Evolutionary conservation across 495 filamentous ascomycete species (phyloP), one percentile per base, ranked within the genome.

Genomic region (Neurospora tetraspora): DNA sequence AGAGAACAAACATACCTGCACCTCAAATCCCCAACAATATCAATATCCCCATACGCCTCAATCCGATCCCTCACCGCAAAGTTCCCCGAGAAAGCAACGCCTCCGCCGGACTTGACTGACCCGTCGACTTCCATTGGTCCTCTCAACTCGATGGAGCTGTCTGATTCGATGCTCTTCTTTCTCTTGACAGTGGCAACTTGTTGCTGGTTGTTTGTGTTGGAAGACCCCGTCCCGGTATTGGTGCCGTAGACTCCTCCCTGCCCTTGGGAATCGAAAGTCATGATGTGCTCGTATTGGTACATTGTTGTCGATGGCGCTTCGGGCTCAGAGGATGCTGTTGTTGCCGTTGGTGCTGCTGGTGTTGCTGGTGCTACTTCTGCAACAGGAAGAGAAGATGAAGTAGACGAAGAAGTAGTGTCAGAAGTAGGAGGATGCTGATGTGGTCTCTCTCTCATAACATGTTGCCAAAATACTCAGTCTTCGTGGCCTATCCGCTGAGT

Each of bases 121-220:
- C 81, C 81, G 69, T 79, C 77, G 16, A 83, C 77, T 53, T 83
- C 78, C 75, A 83, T 73, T 5, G 81, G 81, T 5, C 81, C 81
- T 39, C 76, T 71, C 31, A 82, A 76, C 36, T 75, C 73, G 34
- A 82, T 69, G 16, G 77, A 72, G 20, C 73, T 53, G 37, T 81
- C 81, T 20, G 77, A 79, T 53, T 79, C 77, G 78, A 83, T 78
- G 71, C 72, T 75, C 71, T 77, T 80, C 70, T 73, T 80, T 71
- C 76, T 78, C 68, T 73, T 77, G 45, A 77, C 68, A 16, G 65
- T 9, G 69, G 68, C 27, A 37, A 16, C 16, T 42, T 45, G 61
- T 37, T 43, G 39, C 69, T 71, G 70, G 23, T 42, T 47, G 59
- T 59, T 37, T 40, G 59, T 39, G 3, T 45, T 53, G 36, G 71